These are phyloP conservation scores for Rhizoclosmatium sp. DNA, from an alignment of 192 early-diverging fungal species.

Conservation along the genomic window DNA sequence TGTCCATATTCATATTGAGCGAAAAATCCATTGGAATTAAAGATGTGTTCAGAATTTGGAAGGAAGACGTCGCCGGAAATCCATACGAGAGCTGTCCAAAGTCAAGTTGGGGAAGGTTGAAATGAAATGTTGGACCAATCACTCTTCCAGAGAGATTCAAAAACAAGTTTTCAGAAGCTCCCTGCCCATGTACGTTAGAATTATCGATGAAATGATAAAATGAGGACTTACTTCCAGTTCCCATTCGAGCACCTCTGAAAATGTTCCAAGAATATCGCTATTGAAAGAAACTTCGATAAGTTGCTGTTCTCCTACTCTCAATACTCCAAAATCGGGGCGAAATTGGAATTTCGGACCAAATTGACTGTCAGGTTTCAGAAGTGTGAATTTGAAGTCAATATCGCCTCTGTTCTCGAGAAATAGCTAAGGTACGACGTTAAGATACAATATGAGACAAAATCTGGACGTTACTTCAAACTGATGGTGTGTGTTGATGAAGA, in stretches of 20 bases:
- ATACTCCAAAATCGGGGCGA: slow-evolving; percentile 48
- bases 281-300: slow-evolving; percentile 51
- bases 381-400: slow-evolving; percentile 50
- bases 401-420: slow-evolving; percentile 65
- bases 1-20: slow-evolving; percentile 36
- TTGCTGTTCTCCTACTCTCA: slow-evolving; percentile 55
- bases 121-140: slow-evolving; percentile 66
- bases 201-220: neutral
- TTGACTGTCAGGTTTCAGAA: slow-evolving; percentile 30
- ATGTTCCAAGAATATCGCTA: slow-evolving; percentile 57
- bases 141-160: slow-evolving; percentile 57
- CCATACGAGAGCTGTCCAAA: slow-evolving; percentile 58
- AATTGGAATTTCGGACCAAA: slow-evolving; percentile 63
- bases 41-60: slow-evolving; percentile 61
- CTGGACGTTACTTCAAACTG: slow-evolving; percentile 51
- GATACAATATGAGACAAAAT: neutral
- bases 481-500: slow-evolving; percentile 65
- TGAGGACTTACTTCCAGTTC: slow-evolving; percentile 51
- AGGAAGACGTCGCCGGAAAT: slow-evolving; percentile 41
- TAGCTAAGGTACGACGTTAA: slow-evolving; percentile 38
- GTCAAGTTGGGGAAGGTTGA: slow-evolving; percentile 49
- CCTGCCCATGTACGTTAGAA: slow-evolving; percentile 44
- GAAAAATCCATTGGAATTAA: slow-evolving; percentile 60
- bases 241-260: slow-evolving; percentile 65
- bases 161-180: slow-evolving; percentile 48